Evolutionary conservation across 169 alveolate species (phyloP), one percentile per base, ranked within the genome.

Genomic region (Eimeria nieschulzi): DNA sequence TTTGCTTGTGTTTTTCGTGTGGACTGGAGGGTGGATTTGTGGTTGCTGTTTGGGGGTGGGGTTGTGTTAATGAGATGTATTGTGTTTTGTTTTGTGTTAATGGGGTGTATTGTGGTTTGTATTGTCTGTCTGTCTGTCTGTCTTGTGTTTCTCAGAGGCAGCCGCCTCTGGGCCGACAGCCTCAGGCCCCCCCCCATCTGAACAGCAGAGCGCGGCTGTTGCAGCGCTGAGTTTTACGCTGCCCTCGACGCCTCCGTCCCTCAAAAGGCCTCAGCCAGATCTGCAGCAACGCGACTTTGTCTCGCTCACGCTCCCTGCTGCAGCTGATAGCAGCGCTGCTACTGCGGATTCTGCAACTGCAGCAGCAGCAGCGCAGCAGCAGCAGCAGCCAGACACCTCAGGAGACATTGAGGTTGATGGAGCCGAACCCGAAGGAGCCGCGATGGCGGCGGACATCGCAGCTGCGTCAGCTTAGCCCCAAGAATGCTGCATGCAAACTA

Each of bases 201-300:
- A 71, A 26, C 91, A 83, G 91, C 91, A 83, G 13, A 64, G 68
- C 12, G 91, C 91, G 39, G 91, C 93, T 15, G 93, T 88, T 21
- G 93, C 71, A 17, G 93, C 93, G 23, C 70, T 88, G 68, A 88
- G 93, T 63, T 33, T 75, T 54, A 88, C 93, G 63, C 90, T 88
- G 63, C 93, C 93, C 8, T 83, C 90, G 26, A 88, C 93, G 6
- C 93, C 93, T 56, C 93, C 93, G 17, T 83, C 85, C 54, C 82
- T 88, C 54, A 68, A 83, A 19, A 59, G 93, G 73, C 23, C 84
- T 10, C 88, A 82, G 51, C 72, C 88, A 33, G 88, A 73, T 33
- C 76, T 75, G 78, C 76, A 82, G 88, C 88, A 82, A 68, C 88
- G 63, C 51, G 88, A 82, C 26, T 26, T 82, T 53, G 7, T 75